Percentiles rank a stretch among this genome's conserved stretches.
Conservation (phyloP, 176 grass and related monocot genomes). For the Stipa capillata region DNA sequence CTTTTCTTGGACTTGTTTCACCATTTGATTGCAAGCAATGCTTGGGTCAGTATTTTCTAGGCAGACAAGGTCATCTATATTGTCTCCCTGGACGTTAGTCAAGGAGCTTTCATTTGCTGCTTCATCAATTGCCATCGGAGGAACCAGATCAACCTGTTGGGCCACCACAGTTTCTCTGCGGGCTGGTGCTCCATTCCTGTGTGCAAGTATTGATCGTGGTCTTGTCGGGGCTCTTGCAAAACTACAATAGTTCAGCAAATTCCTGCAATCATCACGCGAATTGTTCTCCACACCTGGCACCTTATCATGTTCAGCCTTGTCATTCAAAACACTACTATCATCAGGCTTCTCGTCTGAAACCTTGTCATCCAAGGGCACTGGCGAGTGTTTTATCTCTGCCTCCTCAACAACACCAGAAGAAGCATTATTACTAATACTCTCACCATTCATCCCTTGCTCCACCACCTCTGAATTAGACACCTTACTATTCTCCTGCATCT, state of each 20-base stretch:
- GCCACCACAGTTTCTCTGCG: conserved; percentile 16
- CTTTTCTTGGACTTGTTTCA: conserved; percentile 28
- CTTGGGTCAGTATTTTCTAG: conserved; percentile 21
- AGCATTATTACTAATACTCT: conserved; percentile 1
- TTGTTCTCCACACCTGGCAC: conserved; percentile 14
- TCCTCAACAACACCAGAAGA: conserved; percentile 22
- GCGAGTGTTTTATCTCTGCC: conserved; percentile 15
- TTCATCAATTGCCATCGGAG: conserved; percentile 24
- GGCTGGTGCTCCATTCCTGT: conserved; percentile 29
- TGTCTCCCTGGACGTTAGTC: conserved; percentile 18
- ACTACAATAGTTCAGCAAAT: conserved; percentile 48
- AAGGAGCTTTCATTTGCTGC: conserved; percentile 16
- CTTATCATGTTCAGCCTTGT: conserved; percentile 30
- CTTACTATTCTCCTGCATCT: conserved; percentile 38
- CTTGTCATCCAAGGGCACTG: conserved; percentile 8
- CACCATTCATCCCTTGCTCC: conserved; percentile 13
- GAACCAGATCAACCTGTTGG: conserved; percentile 30
- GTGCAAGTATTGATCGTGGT: conserved; percentile 42
- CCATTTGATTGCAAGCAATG: conserved; percentile 25
- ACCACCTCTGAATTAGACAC: conserved; percentile 30
- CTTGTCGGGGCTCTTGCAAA: conserved; percentile 59
- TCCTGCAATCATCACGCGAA: conserved; percentile 7
- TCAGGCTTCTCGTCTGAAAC: conserved; percentile 18
- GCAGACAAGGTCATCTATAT: conserved; percentile 17
- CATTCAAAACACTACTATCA: conserved; percentile 20